These are phyloP conservation scores for Penicillium hordei DNA, from an alignment of 2,329 filamentous ascomycete species.

Conservation along the genomic window DNA sequence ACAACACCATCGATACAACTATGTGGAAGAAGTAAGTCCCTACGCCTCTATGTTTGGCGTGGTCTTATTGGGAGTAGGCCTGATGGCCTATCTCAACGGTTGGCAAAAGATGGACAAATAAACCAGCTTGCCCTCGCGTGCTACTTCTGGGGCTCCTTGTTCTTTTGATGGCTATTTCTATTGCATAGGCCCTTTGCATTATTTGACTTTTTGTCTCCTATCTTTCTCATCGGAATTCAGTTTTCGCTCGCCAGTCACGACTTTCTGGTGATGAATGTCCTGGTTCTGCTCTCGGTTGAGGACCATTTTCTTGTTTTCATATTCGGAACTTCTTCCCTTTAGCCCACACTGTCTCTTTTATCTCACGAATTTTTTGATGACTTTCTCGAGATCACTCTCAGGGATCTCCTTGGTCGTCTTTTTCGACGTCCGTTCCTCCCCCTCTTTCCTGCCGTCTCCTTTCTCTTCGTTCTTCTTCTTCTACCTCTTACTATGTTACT, in stretches of 20 bases:
- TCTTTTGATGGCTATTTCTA: slow-evolving; percentile 16
- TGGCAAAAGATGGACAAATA: slow-evolving; percentile 65
- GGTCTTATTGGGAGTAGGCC: slow-evolving; percentile 74
- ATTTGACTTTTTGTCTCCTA: slow-evolving; percentile 17
- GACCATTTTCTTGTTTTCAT: slow-evolving; percentile 17
- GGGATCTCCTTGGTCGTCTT: slow-evolving; percentile 12
- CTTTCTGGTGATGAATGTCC: slow-evolving; percentile 23
- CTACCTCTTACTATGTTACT: slow-evolving; percentile 19
- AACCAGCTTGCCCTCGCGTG: slow-evolving; percentile 13
- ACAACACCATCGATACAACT: slow-evolving; percentile 34
- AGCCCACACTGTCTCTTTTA: slow-evolving; percentile 25
- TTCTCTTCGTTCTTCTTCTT: slow-evolving; percentile 19
- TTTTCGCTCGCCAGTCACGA: slow-evolving; percentile 27
- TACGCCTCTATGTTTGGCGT: slow-evolving; percentile 82
- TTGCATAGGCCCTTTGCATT: slow-evolving; percentile 25
- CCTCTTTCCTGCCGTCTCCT: slow-evolving; percentile 12
- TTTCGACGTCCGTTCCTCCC: slow-evolving; percentile 11
- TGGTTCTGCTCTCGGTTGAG: slow-evolving; percentile 11
- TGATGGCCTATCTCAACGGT: slow-evolving; percentile 85
- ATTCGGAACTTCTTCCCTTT: slow-evolving; percentile 16
- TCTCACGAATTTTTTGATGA: slow-evolving; percentile 14
- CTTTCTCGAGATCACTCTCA: slow-evolving; percentile 4
- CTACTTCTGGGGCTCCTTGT: slow-evolving; percentile 21
- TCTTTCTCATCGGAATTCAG: slow-evolving; percentile 19
- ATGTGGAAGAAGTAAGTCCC: slow-evolving; percentile 61